A percentile compares a stretch with the other conserved stretches of the same genome.
Conservation (phyloP, 306 rosid species). For the Trifolium pratense region DNA sequence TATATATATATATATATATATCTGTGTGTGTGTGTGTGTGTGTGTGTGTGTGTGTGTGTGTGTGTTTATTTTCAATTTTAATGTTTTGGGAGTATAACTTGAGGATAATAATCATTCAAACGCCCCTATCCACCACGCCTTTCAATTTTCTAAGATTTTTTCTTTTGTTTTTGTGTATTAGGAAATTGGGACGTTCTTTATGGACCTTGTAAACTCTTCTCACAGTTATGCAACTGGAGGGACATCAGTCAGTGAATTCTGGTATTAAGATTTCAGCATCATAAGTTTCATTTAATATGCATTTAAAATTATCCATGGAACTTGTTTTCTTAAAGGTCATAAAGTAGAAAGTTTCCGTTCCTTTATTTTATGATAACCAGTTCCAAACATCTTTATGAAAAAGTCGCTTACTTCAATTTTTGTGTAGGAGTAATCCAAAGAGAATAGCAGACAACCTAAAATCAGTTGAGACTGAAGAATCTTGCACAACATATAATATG, state of each 20-base stretch:
- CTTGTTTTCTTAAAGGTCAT: too few relatives aligned
- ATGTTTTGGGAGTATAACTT: too few relatives aligned
- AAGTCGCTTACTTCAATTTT: conserved; percentile 30
- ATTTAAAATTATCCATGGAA: too few relatives aligned
- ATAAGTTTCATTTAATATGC: conserved; percentile 29
- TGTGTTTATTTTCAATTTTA: too few relatives aligned
- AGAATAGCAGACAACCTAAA: conserved; percentile 59
- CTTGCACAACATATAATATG: conserved; percentile 94
- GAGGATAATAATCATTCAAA: too few relatives aligned
- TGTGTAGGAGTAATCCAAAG: conserved; percentile 73
- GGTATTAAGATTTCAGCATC: conserved; percentile 55
- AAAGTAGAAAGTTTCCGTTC: conserved; percentile 9
- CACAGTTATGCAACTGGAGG: conserved; percentile 99
- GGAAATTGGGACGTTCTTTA: conserved; percentile 81
- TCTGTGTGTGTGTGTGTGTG: too few relatives aligned
- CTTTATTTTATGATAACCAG: conserved; percentile 1
- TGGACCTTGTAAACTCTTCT: conserved; percentile 84
- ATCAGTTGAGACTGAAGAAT: conserved; percentile 84
- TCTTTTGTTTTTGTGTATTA: conserved; percentile 41
- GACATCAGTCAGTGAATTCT: conserved; percentile 77
- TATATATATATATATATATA: too few relatives aligned
- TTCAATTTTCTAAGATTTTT: too few relatives aligned
- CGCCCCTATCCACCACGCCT: too few relatives aligned
- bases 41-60: too few relatives aligned
- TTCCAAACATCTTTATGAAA: conserved; percentile 26